Percentiles rank a stretch among this genome's conserved stretches.
Evolutionary conservation across 805 yeast species (phyloP).

Genomic region (Metschnikowia colocasiae): DNA sequence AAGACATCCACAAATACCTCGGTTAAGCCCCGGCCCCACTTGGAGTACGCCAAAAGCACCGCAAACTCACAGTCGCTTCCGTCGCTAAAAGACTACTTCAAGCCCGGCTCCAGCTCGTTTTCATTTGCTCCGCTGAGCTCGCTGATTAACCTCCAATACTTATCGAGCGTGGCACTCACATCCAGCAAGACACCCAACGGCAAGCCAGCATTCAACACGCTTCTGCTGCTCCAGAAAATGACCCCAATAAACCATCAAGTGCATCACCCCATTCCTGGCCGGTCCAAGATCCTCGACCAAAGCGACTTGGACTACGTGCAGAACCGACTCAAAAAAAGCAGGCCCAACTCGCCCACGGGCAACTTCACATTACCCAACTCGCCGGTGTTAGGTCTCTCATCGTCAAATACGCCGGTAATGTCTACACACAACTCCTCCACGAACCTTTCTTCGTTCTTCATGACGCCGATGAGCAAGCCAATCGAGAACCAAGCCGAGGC

Average conservation of each 20-base stretch:
- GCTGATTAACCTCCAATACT: constrained; percentile 29
- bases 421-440: constrained; percentile 42
- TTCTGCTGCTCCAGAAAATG: constrained; percentile 57
- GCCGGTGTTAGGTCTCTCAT: constrained; percentile 39
- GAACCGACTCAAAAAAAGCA: constrained; percentile 42
- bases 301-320: constrained; percentile 47
- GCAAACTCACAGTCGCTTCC: constrained; percentile 49
- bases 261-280: constrained; percentile 18
- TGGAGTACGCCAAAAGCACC: constrained; percentile 9
- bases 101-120: constrained; percentile 5
- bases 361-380: constrained; percentile 42
- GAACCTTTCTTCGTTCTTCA: constrained; percentile 34
- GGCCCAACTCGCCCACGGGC: constrained; percentile 47
- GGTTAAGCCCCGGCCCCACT: background rate
- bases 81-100: constrained; percentile 48
- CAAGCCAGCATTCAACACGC: constrained; percentile 30
- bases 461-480: constrained; percentile 24
- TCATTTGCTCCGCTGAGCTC: constrained; percentile 15
- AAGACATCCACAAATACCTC: constrained; percentile 14
- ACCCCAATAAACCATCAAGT: constrained; percentile 36
- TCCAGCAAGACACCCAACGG: constrained; percentile 22
- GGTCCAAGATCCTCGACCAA: constrained; percentile 32
- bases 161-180: constrained; percentile 37
- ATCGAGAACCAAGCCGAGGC: background rate
- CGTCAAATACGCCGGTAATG: constrained; percentile 38